phyloP scores from a whole-genome alignment of 495 filamentous ascomycete genomes.

The Podospora bellae-mahoneyi region DNA sequence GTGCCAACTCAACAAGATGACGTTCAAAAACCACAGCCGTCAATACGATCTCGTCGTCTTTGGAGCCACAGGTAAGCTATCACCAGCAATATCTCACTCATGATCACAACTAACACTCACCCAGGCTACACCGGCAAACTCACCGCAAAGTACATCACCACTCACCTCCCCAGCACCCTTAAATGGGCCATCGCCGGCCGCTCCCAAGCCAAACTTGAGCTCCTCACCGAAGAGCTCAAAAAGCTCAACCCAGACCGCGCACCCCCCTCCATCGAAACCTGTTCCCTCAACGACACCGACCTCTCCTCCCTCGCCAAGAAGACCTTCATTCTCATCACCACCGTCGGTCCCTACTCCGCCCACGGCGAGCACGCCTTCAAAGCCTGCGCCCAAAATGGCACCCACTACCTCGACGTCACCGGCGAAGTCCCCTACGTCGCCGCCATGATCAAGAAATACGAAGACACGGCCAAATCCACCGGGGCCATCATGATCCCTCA shows the following conservation, averaged over 20 bases:
- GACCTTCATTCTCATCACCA: conserved; percentile 74
- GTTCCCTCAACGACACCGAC: conserved; percentile 60
- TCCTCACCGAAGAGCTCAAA: conserved; percentile 62
- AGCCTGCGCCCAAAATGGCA: conserved; percentile 84
- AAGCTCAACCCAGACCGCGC: conserved; percentile 64
- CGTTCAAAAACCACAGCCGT: conserved; percentile 47
- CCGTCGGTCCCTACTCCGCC: conserved; percentile 76
- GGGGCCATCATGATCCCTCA: conserved; percentile 86
- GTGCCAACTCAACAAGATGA: conserved; percentile 28
- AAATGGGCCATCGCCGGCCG: conserved; percentile 91
- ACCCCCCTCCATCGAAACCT: conserved; percentile 64
- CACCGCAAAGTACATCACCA: conserved; percentile 72
- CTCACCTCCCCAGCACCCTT: conserved; percentile 68
- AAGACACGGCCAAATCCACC: conserved; percentile 65
- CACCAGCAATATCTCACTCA: conserved; percentile 37
- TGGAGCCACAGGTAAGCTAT: conserved; percentile 57
- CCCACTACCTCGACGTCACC: conserved; percentile 88
- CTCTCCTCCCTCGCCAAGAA: conserved; percentile 67
- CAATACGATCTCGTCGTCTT: conserved; percentile 82
- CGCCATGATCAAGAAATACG: conserved; percentile 77
- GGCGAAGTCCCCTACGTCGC: conserved; percentile 81
- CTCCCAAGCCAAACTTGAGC: conserved; percentile 66
- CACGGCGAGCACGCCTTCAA: conserved; percentile 79
- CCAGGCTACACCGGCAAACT: conserved; percentile 84
- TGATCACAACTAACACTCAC: conserved; percentile 22